phyloP scores from a whole-genome alignment of 2,329 filamentous ascomycete species.

The Talaromyces funiculosus region DNA sequence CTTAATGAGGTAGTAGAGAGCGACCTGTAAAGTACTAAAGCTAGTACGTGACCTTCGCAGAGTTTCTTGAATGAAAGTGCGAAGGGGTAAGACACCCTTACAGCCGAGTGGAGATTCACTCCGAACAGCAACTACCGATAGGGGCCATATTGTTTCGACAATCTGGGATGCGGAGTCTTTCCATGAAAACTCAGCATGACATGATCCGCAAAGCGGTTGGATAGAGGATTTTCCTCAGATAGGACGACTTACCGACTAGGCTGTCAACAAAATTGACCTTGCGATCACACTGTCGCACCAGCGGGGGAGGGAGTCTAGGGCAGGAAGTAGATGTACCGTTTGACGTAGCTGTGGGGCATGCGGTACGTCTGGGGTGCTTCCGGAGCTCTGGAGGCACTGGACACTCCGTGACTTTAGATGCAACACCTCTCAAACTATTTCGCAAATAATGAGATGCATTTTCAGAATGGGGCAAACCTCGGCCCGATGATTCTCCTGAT shows the following conservation, averaged over 20 bases:
- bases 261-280: constrained; percentile 95
- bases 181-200: constrained; percentile 22
- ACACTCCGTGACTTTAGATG: constrained; percentile 27
- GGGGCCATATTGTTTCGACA: constrained; percentile 94
- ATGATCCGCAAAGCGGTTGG: constrained; percentile 15
- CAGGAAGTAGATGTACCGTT: constrained; percentile 41
- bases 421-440: constrained; percentile 23
- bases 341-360: constrained; percentile 49
- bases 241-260: constrained; percentile 76
- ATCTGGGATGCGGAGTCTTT: constrained; percentile 95
- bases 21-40: constrained; percentile 95
- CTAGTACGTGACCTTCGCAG: constrained; percentile 89
- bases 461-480: constrained; percentile 21
- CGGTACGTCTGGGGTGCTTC: constrained; percentile 50
- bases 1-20: constrained; percentile 89
- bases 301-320: constrained; percentile 62
- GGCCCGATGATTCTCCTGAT: constrained; percentile 22
- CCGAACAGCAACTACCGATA: constrained; percentile 73
- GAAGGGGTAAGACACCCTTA: constrained; percentile 78
- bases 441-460: constrained; percentile 22
- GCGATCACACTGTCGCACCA: constrained; percentile 82
- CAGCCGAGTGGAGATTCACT: constrained; percentile 59
- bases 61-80: constrained; percentile 96
- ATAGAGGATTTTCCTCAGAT: constrained; percentile 24
- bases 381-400: constrained; percentile 37